Evolutionary conservation across 192 early-diverging fungal species (phyloP).

Genomic region (Coemansia sp.): DNA sequence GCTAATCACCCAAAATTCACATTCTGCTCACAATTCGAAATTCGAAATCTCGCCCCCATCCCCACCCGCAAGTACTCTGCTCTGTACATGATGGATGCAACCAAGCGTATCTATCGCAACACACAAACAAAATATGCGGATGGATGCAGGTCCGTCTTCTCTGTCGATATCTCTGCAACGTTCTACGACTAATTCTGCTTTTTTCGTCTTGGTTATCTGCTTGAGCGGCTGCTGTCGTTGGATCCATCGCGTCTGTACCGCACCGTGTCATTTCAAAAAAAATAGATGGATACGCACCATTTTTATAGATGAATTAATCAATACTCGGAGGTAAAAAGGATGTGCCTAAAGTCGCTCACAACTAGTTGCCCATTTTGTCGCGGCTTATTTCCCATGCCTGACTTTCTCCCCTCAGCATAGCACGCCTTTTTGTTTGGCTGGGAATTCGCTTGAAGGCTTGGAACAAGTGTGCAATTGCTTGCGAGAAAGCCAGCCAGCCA

Average conservation of each 20-base stretch:
- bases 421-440: no score
- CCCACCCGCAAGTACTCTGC: no score
- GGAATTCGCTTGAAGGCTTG: neutral
- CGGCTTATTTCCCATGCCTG: neutral
- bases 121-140: no score
- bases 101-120: no score
- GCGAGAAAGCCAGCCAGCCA: no score
- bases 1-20: no score
- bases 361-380: neutral
- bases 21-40: no score
- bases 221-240: neutral
- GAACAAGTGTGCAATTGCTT: neutral
- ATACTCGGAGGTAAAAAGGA: conserved; percentile 19
- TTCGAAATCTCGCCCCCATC: no score
- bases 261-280: neutral
- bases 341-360: conserved; percentile 1
- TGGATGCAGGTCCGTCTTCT: no score
- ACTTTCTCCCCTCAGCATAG: neutral
- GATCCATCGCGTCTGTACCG: conserved; percentile 9
- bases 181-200: neutral
- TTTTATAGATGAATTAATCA: conserved; percentile 24
- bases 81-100: no score
- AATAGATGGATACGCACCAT: conserved; percentile 48
- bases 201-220: neutral
- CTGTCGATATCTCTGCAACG: neutral